A percentile compares a stretch with the other conserved stretches of the same genome.
phyloP scores from a whole-genome alignment of 768 basidiomycete species.

The Mycena epipterygia region DNA sequence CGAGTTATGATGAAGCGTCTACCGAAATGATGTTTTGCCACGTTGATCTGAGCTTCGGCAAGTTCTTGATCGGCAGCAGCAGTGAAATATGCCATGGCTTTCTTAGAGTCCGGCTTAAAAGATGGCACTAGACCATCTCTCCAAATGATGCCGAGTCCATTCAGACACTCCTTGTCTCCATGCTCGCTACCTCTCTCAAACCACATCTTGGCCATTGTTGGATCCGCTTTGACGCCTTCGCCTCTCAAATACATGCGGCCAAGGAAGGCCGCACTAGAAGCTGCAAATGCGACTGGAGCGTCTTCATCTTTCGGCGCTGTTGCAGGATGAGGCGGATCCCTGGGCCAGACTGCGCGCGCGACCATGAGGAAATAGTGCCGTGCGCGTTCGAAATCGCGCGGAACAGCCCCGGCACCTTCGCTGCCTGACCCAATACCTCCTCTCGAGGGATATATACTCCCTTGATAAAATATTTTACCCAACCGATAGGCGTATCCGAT shows the following conservation, averaged over 20 bases:
- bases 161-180: constrained; percentile 90
- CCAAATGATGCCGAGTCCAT: constrained; percentile 92
- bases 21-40: constrained; percentile 87
- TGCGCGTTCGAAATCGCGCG: constrained; percentile 83
- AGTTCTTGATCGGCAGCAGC: constrained; percentile 90
- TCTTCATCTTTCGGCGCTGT: constrained; percentile 64
- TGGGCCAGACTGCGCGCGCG: constrained; percentile 89
- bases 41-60: constrained; percentile 92
- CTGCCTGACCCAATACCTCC: constrained; percentile 91
- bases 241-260: constrained; percentile 96
- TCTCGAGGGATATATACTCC: constrained; percentile 84
- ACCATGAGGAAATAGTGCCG: constrained; percentile 88
- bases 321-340: constrained; percentile 73
- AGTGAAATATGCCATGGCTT: constrained; percentile 76
- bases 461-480: constrained; percentile 97
- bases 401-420: constrained; percentile 92
- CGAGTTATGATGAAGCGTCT: constrained; percentile 33
- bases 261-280: constrained; percentile 87
- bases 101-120: constrained; percentile 71
- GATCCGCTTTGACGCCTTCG: constrained; percentile 88
- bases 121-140: constrained; percentile 87
- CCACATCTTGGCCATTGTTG: constrained; percentile 89
- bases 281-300: constrained; percentile 71
- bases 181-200: constrained; percentile 88
- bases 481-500: constrained; percentile 91